These are phyloP conservation scores for Gloeophyllum trabeum DNA, from an alignment of 768 basidiomycete species.

Conservation along the genomic window DNA sequence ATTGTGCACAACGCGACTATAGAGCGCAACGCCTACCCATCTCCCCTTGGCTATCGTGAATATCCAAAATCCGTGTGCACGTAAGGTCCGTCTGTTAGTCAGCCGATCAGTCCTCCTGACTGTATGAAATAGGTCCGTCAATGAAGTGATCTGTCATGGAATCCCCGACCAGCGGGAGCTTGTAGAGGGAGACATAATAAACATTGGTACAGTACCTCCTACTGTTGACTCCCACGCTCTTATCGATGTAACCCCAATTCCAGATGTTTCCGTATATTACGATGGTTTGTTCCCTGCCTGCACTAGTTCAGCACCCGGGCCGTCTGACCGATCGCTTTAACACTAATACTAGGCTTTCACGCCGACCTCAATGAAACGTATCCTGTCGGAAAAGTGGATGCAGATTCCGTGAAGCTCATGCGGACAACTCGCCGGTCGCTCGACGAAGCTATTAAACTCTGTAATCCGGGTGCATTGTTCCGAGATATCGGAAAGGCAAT, in stretches of 20 bases:
- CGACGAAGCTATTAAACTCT: slow-evolving; percentile 83
- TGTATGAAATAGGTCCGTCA: slow-evolving; percentile 70
- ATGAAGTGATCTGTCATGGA: slow-evolving; percentile 96
- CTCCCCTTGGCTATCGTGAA: slow-evolving; percentile 80
- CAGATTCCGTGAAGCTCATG: slow-evolving; percentile 75
- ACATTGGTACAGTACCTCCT: slow-evolving; percentile 52
- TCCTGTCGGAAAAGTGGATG: slow-evolving; percentile 78
- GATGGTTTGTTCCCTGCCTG: slow-evolving; percentile 41
- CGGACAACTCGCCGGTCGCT: slow-evolving; percentile 71
- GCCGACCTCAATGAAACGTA: slow-evolving; percentile 91
- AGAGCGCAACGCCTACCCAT: slow-evolving; percentile 88
- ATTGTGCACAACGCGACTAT: slow-evolving; percentile 89
- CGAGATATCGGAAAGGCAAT: slow-evolving; percentile 82
- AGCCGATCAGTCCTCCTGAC: no score
- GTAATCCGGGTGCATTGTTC: slow-evolving; percentile 89
- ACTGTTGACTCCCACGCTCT: slow-evolving; percentile 2
- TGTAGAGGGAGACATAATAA: slow-evolving; percentile 91
- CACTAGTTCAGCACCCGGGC: slow-evolving; percentile 3
- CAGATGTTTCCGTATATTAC: slow-evolving; percentile 75
- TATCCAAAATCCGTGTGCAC: slow-evolving; percentile 98
- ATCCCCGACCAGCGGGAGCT: slow-evolving; percentile 82
- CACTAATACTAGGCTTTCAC: slow-evolving; percentile 56
- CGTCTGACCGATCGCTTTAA: not conserved
- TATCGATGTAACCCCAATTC: slow-evolving; percentile 2
- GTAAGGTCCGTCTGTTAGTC: slow-evolving; percentile 48